Evolutionary conservation across 2,329 filamentous ascomycete species (phyloP), one percentile per base, ranked within the genome.

Genomic region (Xylariaceae sp.): DNA sequence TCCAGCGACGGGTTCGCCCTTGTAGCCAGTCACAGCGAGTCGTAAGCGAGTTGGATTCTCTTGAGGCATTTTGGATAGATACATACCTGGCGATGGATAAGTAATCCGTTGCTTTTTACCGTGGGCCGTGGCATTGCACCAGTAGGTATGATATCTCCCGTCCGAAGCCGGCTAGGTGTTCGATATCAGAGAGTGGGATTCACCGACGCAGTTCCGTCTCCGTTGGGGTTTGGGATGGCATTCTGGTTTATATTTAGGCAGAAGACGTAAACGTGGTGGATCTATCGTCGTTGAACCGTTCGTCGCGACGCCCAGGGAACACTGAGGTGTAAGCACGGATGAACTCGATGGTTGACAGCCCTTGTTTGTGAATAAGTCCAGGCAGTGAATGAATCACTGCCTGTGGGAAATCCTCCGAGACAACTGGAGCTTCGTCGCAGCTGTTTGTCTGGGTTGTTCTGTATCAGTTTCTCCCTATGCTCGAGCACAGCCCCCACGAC

Each of bases 321-420:
- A 9, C 37, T 41, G 37, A 41, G 37, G 37, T 10, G 49, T 63
- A 63, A 63, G 61, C 61, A 55, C 61, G 59, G 61, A 61, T 55
- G 59, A 61, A 63, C 47, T 45, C 34, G 55, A 39, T 45, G 23
- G 35, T 2, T 9, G 37, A 13, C 3, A 41, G 37, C 37, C 37
- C 37, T 41, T 9, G 9, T 41, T 41, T 13, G 13, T 41, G 9
- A 9, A 9, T 41, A 8, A 30, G 5, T 30, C 23, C 5, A 30
- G 23, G 23, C 5, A 23, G 23, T 23, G 23, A 23, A 23, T 23
- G 23, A 23, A 23, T 23, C 23, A 30, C 23, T 30, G 23, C 23
- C 23, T 30, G 23, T 30, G 23, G 23, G 23, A 30, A 30, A 30
- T 30, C 23, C 23, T 30, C 23, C 23, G 23, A 30, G 23, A 30